Conservation (phyloP, 768 basidiomycete species). For the Lentinula detonsa region DNA sequence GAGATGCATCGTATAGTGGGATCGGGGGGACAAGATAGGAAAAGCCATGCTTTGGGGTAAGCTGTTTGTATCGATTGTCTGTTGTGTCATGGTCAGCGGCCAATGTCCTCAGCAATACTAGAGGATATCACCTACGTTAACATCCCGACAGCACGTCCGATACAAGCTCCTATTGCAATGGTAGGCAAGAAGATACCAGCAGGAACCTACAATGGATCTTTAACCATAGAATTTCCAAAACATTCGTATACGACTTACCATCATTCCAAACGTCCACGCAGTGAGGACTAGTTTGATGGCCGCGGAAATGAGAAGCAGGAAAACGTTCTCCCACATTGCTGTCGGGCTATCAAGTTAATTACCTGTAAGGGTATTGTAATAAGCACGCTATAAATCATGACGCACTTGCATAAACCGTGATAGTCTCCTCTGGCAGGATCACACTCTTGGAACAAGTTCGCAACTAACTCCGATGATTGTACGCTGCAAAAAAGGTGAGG, state of each 20-base stretch:
- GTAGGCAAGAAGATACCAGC: constrained; percentile 76
- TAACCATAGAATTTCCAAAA: not conserved
- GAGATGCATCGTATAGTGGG: constrained; percentile 62
- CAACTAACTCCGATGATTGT: constrained; percentile 75
- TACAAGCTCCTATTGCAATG: constrained; percentile 67
- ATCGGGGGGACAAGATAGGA: constrained; percentile 68
- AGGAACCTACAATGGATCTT: constrained; percentile 42
- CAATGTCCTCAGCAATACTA: not conserved
- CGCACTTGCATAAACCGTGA: constrained; percentile 79
- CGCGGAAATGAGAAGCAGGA: constrained; percentile 59
- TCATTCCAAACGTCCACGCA: constrained; percentile 78
- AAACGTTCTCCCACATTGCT: constrained; percentile 62
- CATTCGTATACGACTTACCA: constrained; percentile 32
- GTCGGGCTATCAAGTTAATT: constrained; percentile 38
- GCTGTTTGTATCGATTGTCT: constrained; percentile 64
- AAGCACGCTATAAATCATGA: not conserved
- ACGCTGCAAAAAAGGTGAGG: constrained; percentile 32
- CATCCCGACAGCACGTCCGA: constrained; percentile 66
- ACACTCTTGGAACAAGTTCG: constrained; percentile 82
- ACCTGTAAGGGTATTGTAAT: not conserved
- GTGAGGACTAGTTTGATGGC: constrained; percentile 56
- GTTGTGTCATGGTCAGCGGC: not conserved
- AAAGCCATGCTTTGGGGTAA: constrained; percentile 66
- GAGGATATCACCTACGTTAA: constrained; percentile 41
- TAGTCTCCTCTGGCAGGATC: constrained; percentile 59